Evolutionary conservation across 768 basidiomycete genomes (phyloP), one percentile per base, ranked within the genome.

Genomic region (Botryobasidium botryosum): DNA sequence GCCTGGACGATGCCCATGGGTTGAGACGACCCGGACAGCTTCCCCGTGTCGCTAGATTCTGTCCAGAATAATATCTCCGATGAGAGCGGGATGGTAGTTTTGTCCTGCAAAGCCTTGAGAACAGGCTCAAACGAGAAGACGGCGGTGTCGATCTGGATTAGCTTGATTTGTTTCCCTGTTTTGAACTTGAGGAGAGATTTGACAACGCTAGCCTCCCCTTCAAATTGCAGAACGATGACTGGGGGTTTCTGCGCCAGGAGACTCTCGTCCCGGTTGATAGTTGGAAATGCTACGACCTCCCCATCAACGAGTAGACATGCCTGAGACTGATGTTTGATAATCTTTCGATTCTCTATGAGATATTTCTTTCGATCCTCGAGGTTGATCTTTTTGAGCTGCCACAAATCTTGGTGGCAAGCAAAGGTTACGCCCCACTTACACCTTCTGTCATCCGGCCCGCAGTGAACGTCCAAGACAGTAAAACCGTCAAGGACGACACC

Each of bases 91-190:
- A n/a, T n/a, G n/a, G n/a, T n/a, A n/a, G n/a, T n/a, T n/a, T n/a
- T n/a, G 13, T 15, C 37, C 55, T 80, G 68, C 21, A 81, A 61
- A 1, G 66, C 70, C 35, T 57, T 66, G n/a, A 81, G 63, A 21
- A 79, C 64, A 2, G 76, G 75, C 51, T 76, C 70, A 46, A 70
- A 79, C 0, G 77, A 61, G 52, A 77, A 80, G 4, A 77, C 56
- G 0, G 74, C 72, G 0, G 72, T 71, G 52, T 79, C 68, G 21
- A 77, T 71, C 45, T 72, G 72, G 20, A 79, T 49, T 23, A 79
- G 63, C 21, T 63, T 61, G 24, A 73, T 52, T 4, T 59, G 44
- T 12, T 59, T 51, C 6, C 57, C 59, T 3, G 47, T 44, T 48
- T 66, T 66, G 18, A 77, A 53, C 24, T 52, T 55, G 6, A 62